Evolutionary conservation across 257 asterid genomes (phyloP).

Genomic region (Solanum acaule): DNA sequence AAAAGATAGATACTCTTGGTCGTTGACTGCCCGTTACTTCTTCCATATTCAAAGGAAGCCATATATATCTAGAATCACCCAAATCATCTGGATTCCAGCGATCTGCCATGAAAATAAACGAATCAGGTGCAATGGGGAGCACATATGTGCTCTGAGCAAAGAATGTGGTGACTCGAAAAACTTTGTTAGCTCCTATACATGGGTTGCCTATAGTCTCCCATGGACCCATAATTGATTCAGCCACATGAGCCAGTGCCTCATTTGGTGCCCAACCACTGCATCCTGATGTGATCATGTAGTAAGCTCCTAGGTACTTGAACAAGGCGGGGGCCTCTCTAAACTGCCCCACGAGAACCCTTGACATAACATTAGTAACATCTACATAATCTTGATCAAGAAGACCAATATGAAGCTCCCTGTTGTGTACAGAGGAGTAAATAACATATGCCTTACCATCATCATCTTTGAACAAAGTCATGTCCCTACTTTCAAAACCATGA

Average conservation of each 20-base stretch:
- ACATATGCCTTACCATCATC: conserved; percentile 47
- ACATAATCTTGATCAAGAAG: conserved; percentile 31
- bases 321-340: conserved; percentile 70
- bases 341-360: conserved; percentile 44
- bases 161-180: conserved; percentile 43
- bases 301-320: conserved; percentile 41
- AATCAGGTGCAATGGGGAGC: conserved; percentile 44
- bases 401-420: conserved; percentile 58
- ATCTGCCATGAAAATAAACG: conserved; percentile 65
- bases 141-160: conserved; percentile 65
- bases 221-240: conserved; percentile 61
- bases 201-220: conserved; percentile 85
- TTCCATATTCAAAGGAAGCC: conserved; percentile 63
- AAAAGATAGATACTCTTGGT: conserved; percentile 57
- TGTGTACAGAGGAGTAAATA: conserved; percentile 43
- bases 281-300: conserved; percentile 76
- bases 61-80: conserved; percentile 58
- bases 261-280: conserved; percentile 89
- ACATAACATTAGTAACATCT: conserved; percentile 16
- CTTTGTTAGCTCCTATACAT: conserved; percentile 59
- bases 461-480: conserved; percentile 62
- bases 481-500: conserved; percentile 64
- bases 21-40: conserved; percentile 22
- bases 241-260: conserved; percentile 67
- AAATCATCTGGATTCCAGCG: conserved; percentile 62